Base-by-base conservation (phyloP, 768 basidiomycete species). In the Lepiota venenata region DNA sequence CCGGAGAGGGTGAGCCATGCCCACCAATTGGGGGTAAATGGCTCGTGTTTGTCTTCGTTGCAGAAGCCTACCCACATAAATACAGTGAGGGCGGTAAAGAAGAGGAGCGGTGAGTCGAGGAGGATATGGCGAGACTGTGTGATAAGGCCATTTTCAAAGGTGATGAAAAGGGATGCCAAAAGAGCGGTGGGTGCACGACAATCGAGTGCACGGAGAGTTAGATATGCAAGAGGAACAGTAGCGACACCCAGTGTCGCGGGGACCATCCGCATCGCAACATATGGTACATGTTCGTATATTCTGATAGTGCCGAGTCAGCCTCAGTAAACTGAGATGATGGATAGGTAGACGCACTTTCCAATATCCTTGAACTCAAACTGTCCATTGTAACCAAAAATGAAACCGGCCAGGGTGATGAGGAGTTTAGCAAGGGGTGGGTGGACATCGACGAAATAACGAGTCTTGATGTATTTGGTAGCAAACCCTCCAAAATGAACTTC, bases 401-500 rank as follows among this genome's bases (percentile, higher is more conserved):
- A 95, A 1, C 82, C 95, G 7, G 91, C 90, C 35, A 98, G 78
- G 0, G 96, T 98, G 61, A 99, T 94, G 49, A 99, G 76, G 22
- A 99, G 78, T 64, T 98, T 99, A 6, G 97, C 97, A 15, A 99
- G 76, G 3, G 97, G 97, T 0, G 97, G 97, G 65, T 99, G 97
- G 2, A 99, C 96, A 67, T 99, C 97, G 64, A 90, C 87, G 63
- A 89, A 93, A 69, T 92, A 94, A 59, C 85, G 81, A 37, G 88
- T 87, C 75, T 91, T 91, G 78, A 98, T 91, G 66, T 98, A 98
- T 65, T 90, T 91, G 44, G 83, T 79, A 5, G 96, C 93, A 65
- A 98, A 98, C 69, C 97, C 97, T 56, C 96, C 96, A 68, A 98
- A 98, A 68, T 98, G 96, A 0, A 98, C 96, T 69, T 98, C 96